phyloP scores from a whole-genome alignment of 345 rosid species.

The Nephelium lappaceum region DNA sequence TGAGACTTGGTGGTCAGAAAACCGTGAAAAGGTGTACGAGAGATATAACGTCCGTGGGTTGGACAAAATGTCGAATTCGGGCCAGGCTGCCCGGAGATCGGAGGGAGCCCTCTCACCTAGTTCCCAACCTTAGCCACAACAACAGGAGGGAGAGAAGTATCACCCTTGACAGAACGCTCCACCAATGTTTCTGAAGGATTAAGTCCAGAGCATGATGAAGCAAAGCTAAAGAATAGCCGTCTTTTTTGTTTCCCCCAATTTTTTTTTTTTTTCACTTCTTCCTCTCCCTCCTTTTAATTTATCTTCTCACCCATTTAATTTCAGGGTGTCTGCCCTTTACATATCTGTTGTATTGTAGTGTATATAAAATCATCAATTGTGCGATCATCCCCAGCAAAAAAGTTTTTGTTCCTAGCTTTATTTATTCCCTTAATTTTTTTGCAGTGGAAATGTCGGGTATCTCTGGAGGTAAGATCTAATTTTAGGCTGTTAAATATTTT shows the following conservation, averaged over 20 bases:
- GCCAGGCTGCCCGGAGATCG: slow-evolving; percentile 53
- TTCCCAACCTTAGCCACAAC: slow-evolving; percentile 49
- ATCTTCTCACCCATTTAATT: slow-evolving; percentile 25
- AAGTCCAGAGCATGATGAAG: slow-evolving; percentile 11
- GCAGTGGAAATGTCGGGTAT: neutral
- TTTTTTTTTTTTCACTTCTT: slow-evolving; percentile 14
- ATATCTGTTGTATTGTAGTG: slow-evolving; percentile 48
- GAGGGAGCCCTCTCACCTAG: slow-evolving; percentile 57
- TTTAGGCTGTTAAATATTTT: neutral
- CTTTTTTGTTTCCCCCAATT: slow-evolving; percentile 7
- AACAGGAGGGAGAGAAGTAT: slow-evolving; percentile 27
- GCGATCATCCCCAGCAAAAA: slow-evolving; percentile 27
- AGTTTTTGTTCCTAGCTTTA: slow-evolving; percentile 24
- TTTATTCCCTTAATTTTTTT: neutral
- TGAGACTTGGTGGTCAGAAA: slow-evolving; percentile 97
- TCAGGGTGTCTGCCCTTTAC: slow-evolving; percentile 35
- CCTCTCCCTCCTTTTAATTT: neutral
- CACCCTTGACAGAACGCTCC: slow-evolving; percentile 22
- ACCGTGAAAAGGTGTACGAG: slow-evolving; percentile 88
- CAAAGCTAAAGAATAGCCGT: slow-evolving; percentile 9
- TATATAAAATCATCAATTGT: slow-evolving; percentile 45
- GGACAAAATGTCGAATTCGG: slow-evolving; percentile 63
- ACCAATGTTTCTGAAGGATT: slow-evolving; percentile 2
- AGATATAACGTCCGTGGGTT: slow-evolving; percentile 77
- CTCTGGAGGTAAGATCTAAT: neutral